Percentiles rank a stretch among this genome's conserved stretches.
Conservation (phyloP, 352 stramenopile species). For the Pythium phragmitis region DNA sequence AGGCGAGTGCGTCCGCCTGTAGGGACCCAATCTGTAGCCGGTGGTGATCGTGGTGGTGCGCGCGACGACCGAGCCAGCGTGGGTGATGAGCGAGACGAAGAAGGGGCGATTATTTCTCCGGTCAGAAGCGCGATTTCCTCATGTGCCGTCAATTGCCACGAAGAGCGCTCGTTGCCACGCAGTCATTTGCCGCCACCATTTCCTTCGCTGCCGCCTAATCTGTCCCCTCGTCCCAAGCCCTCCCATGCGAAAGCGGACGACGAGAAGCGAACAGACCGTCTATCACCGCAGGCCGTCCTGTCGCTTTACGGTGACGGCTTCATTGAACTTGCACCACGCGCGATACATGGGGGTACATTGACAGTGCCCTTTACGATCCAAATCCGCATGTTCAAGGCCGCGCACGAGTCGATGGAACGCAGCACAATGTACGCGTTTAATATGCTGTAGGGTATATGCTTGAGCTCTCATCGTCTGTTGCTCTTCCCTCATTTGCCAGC, state of each 20-base stretch:
- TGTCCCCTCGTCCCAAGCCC: neutral
- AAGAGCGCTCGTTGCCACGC: neutral
- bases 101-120: neutral
- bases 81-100: neutral
- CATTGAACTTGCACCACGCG: constrained; percentile 11
- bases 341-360: neutral
- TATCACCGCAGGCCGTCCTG: constrained; percentile 4
- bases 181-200: neutral
- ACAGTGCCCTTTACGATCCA: constrained; percentile 9
- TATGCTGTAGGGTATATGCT: too few relatives aligned
- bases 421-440: constrained; percentile 7
- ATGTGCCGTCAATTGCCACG: neutral
- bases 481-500: constrained; percentile 4
- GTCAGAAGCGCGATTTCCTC: neutral
- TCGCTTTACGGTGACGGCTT: constrained; percentile 24
- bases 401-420: constrained; percentile 2
- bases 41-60: neutral
- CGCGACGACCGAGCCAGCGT: neutral
- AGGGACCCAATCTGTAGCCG: neutral
- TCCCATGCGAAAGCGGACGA: neutral
- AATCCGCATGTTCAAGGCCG: constrained; percentile 20
- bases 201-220: neutral
- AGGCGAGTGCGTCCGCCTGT: neutral
- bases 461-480: neutral
- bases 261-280: neutral